Base-by-base conservation (phyloP, 179 eudicot genomes). In the Silene noctiflora region DNA sequence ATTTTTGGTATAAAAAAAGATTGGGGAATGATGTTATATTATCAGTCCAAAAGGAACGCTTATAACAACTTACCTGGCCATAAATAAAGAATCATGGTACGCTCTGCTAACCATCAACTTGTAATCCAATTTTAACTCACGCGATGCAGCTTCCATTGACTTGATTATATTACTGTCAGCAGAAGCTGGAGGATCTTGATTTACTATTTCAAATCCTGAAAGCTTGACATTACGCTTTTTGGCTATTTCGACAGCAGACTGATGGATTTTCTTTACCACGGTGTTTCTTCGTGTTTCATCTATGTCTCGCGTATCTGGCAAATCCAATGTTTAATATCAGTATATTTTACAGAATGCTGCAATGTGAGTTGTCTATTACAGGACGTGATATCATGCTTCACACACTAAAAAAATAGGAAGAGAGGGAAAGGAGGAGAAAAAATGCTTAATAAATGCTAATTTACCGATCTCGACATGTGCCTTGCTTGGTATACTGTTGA, bases 71-170 rank as follows among this genome's bases (percentile, higher is more conserved):
- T 77, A 94, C 98, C 98, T 91, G 82, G 99, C 99, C 99, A 95
- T 95, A 82, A 95, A 95, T 10, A 95, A 85, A 9, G 99, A 95
- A 85, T 95, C 99, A 60, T 95, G 99, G 81, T 95, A 95, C 44
- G 99, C 99, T 83, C 99, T 86, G 89, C 99, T 95, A 72, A 93
- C 94, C 99, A 95, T 95, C 83, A 86, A 82, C 83, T 89, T 93
- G 82, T 91, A 80, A 55, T 85, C 60, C 83, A 95, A 82, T n/a
- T 91, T 88, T n/a, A 95, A 86, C 84, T 92, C 91, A 71, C 75
- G 77, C 4, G 91, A 85, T 65, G 99, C 91, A 69, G 86, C 88
- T 88, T 91, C 91, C 86, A 92, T 87, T 58, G 97, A 97, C 70
- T 71, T 81, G 19, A 85, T 87, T 71, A 95, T 86, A 14, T 79